Base-by-base conservation (phyloP, 768 basidiomycete genomes). In the Amanita pseudoporphyria region DNA sequence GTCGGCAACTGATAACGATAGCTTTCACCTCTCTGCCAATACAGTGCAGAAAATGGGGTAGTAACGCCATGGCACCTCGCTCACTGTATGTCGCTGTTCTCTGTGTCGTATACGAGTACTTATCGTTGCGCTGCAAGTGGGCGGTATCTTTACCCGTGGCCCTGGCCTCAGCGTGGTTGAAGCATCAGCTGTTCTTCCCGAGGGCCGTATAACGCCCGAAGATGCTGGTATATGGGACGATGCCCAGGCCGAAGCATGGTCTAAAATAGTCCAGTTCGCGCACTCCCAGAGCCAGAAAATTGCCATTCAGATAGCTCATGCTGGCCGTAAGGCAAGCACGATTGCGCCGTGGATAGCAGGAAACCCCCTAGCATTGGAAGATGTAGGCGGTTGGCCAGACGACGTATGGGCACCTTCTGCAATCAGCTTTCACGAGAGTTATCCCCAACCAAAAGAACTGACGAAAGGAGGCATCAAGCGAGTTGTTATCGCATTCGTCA, bases 291-390 rank as follows among this genome's bases (percentile, higher is more conserved):
- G 71, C 41, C 78, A 83, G 58, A 79, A 81, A 43, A 74, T 88
- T 18, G 87, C 70, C 7, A 81, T 88, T 48, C 88, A 90, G 55
- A 73, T 89, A 14, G 81, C 74, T 0, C 87, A 90, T 54, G 82
- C 84, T 0, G 87, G 87, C 0, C 71, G 86, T n/a, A 89, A 88
- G 61, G 84, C 77, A 0, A 80, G 78, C 7, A 79, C 72, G 0
- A 61, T 76, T 14, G 73, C 79, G 1, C 82, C 84, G 0, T 88
- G 83, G 82, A 58, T 84, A 28, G 47, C 64, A 26, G 53, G 57
- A n/a, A 63, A 63, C 14, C 33, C 62, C 9, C 45, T 57, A 10
- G 75, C 74, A 5, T 55, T 61, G 1, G 64, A 64, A 37, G 64
- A 63, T 9, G 58, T 60, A 3, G 71, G 70, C n/a, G 81, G 81